Conservation (phyloP, 352 stramenopile genomes). For the Pythium phragmitis region DNA sequence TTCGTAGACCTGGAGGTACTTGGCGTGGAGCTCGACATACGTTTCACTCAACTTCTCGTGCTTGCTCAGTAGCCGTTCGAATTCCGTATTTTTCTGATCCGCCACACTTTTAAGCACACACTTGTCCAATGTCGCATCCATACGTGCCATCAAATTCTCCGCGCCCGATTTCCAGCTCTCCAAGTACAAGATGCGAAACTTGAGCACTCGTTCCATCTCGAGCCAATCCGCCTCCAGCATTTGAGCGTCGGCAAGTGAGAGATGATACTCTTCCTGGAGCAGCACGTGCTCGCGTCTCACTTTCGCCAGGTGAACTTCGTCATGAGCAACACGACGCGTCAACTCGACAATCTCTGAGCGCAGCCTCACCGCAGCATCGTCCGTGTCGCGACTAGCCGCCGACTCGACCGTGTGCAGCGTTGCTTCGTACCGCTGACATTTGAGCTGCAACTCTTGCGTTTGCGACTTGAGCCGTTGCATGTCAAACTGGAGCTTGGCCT, state of each 20-base stretch:
- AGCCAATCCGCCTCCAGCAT: constrained; percentile 71
- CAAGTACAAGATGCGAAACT: constrained; percentile 88
- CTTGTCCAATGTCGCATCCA: constrained; percentile 58
- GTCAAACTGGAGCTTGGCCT: constrained; percentile 34
- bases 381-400: background rate
- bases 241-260: constrained; percentile 29
- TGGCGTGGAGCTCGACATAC: constrained; percentile 44
- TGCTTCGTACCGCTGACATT: constrained; percentile 57
- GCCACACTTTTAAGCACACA: constrained; percentile 55
- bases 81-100: constrained; percentile 38
- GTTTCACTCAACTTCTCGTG: constrained; percentile 41
- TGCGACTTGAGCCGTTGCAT: constrained; percentile 38
- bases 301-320: constrained; percentile 82
- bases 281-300: constrained; percentile 67
- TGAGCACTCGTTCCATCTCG: constrained; percentile 87
- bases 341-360: constrained; percentile 60
- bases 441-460: constrained; percentile 45
- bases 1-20: constrained; percentile 52
- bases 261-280: constrained; percentile 29
- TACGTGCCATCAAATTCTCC: constrained; percentile 57
- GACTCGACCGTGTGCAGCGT: constrained; percentile 42
- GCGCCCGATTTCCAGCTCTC: constrained; percentile 89
- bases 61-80: constrained; percentile 37
- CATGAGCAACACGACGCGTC: constrained; percentile 66
- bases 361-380: constrained; percentile 33